These are phyloP conservation scores for Didymellaceae sp. DNA, from an alignment of 2,329 filamentous ascomycete species.

Conservation along the genomic window DNA sequence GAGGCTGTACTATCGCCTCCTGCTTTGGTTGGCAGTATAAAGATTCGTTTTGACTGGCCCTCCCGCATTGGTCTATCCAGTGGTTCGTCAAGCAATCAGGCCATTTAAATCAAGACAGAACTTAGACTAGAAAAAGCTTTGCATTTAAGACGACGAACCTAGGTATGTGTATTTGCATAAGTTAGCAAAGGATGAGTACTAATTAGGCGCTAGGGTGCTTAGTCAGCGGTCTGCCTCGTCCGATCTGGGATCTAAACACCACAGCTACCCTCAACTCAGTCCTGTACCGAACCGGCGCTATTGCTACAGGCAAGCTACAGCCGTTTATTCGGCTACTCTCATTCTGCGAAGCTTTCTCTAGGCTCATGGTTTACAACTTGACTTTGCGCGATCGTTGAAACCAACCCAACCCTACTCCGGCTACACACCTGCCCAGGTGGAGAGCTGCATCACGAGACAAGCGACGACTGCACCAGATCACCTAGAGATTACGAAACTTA, in stretches of 20 bases:
- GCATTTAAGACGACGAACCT: too few species aligned
- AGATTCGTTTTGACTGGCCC: too few species aligned
- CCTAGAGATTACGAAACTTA: neutral
- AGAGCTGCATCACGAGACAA: conserved; percentile 14
- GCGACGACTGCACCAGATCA: neutral
- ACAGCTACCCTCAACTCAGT: conserved; percentile 10
- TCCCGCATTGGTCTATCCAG: too few species aligned
- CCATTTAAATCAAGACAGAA: too few species aligned
- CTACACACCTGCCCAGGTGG: conserved; percentile 6
- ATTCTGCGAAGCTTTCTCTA: neutral
- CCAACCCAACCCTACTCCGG: neutral
- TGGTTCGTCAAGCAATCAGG: too few species aligned
- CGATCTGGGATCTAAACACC: conserved; percentile 9
- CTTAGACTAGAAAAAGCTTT: too few species aligned
- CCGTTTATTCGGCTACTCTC: neutral
- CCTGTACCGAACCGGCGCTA: conserved; percentile 7
- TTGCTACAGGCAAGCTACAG: conserved; percentile 3
- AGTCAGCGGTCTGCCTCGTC: conserved; percentile 6
- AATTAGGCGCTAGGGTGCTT: conserved; percentile 14
- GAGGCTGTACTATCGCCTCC: too few species aligned
- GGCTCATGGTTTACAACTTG: neutral
- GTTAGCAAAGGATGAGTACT: too few species aligned
- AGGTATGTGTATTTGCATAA: too few species aligned
- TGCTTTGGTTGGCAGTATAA: too few species aligned
- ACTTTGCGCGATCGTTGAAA: neutral